Evolutionary conservation across 768 basidiomycete species (phyloP).

Genomic region (Hortiboletus campestris): DNA sequence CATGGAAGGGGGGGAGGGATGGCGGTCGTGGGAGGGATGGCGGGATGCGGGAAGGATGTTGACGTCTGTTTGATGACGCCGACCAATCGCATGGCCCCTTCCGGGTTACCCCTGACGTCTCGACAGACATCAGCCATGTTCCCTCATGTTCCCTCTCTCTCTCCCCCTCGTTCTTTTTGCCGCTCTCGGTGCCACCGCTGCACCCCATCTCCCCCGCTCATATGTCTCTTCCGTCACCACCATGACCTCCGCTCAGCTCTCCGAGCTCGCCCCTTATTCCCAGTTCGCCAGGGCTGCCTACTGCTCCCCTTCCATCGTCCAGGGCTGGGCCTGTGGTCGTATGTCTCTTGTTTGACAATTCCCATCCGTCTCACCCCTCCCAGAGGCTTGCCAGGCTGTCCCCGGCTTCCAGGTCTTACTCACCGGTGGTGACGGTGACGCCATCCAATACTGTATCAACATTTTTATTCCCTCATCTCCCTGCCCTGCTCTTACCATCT

Average conservation of each 20-base stretch:
- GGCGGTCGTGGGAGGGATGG: constrained; percentile 17
- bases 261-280: constrained; percentile 44
- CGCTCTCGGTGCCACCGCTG: constrained; percentile 2
- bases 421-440: constrained; percentile 51
- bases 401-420: constrained; percentile 35
- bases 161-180: background rate
- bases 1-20: background rate
- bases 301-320: constrained; percentile 39
- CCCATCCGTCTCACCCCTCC: background rate
- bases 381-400: constrained; percentile 40
- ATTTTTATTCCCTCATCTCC: background rate
- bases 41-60: constrained; percentile 15
- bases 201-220: background rate
- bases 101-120: background rate
- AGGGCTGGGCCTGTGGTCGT: constrained; percentile 48
- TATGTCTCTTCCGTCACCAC: constrained; percentile 23
- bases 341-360: background rate
- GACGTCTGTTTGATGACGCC: constrained; percentile 17
- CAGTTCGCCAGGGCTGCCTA: constrained; percentile 58
- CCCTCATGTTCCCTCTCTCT: background rate
- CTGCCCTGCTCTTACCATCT: background rate
- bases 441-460: constrained; percentile 45
- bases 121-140: too few species aligned
- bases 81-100: too few species aligned
- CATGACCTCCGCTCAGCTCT: constrained; percentile 32